phyloP scores from a whole-genome alignment of 441 rosid genomes.

The Pelargonium myrrhifolium region DNA sequence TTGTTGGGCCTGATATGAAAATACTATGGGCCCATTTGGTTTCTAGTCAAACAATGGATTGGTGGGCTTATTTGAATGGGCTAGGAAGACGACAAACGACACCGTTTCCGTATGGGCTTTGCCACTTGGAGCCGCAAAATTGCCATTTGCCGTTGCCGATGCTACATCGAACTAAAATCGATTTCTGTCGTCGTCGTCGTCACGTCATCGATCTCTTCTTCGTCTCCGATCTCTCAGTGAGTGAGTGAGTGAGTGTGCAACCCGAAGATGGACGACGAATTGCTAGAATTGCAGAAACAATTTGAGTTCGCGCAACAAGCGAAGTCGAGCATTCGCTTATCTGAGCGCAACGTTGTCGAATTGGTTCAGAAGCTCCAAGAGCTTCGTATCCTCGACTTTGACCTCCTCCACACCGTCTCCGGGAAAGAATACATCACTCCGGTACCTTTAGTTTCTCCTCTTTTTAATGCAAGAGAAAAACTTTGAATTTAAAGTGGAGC shows the following conservation, averaged over 20 bases:
- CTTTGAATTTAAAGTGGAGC: neutral
- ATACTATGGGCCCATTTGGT: too few relatives aligned
- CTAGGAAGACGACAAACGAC: too few relatives aligned
- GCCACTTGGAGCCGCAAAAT: too few relatives aligned
- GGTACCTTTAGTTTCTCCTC: conserved; percentile 26
- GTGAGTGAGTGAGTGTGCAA: neutral
- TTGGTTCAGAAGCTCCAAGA: conserved; percentile 93
- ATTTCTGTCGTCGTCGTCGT: neutral
- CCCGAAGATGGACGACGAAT: conserved; percentile 71
- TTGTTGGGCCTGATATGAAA: too few relatives aligned
- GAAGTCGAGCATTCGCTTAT: conserved; percentile 76
- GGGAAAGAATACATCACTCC: conserved; percentile 95
- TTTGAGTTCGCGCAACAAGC: conserved; percentile 93
- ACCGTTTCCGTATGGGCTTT: too few relatives aligned
- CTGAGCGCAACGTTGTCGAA: conserved; percentile 93
- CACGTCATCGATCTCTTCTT: neutral
- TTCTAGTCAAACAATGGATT: too few relatives aligned
- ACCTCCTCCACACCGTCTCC: conserved; percentile 92
- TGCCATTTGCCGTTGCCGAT: too few relatives aligned
- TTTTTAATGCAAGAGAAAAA: conserved; percentile 18
- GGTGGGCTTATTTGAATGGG: too few relatives aligned
- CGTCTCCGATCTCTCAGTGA: conserved; percentile 2
- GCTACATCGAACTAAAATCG: neutral
- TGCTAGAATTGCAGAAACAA: conserved; percentile 80
- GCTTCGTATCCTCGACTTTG: conserved; percentile 85